A percentile compares a stretch with the other conserved stretches of the same genome.
Evolutionary conservation across 148 eudicot species (phyloP).

Genomic region (Salicornia ramosissima): DNA sequence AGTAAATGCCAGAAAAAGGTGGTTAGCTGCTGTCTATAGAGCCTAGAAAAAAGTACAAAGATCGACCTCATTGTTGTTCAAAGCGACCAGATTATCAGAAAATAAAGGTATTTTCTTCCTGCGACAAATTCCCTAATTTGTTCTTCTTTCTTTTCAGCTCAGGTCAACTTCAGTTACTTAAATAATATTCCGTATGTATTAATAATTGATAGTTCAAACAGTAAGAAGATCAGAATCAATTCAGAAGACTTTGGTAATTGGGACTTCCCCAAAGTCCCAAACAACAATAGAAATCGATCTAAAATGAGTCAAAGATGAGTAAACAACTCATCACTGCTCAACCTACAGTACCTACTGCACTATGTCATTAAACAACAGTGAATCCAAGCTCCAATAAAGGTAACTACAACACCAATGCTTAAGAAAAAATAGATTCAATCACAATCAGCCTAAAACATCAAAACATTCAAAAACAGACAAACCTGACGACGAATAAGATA

Average conservation of each 20-base stretch:
- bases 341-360: neutral
- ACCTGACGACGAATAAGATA: conserved; percentile 90
- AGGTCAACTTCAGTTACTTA: neutral
- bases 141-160: neutral
- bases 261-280: no score
- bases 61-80: neutral
- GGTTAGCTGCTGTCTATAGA: neutral
- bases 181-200: neutral
- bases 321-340: neutral
- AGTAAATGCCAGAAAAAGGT: no score
- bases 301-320: neutral
- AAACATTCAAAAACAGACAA: neutral
- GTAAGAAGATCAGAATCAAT: neutral
- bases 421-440: neutral
- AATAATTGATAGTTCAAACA: no score
- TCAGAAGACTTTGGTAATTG: neutral
- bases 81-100: neutral
- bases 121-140: neutral
- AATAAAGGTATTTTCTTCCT: neutral
- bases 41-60: neutral
- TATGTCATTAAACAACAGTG: neutral
- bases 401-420: neutral
- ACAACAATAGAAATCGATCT: neutral
- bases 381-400: no score
- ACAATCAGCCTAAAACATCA: neutral